These are phyloP conservation scores for Auriscalpium orientale DNA, from an alignment of 768 basidiomycete species.

Conservation along the genomic window DNA sequence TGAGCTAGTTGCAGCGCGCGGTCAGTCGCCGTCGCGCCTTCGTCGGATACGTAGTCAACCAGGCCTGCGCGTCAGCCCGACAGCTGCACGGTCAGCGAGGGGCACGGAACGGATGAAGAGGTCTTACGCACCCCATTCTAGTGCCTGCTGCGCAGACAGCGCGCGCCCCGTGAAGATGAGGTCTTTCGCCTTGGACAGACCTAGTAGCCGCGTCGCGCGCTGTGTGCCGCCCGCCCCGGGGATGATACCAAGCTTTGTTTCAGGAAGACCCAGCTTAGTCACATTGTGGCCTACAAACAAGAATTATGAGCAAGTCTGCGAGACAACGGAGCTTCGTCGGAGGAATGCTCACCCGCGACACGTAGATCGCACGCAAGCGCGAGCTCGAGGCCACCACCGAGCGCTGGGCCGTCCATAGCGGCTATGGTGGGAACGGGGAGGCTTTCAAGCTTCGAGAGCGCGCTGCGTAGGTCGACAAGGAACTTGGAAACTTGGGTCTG, in stretches of 20 bases:
- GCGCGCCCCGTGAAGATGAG: constrained; percentile 77
- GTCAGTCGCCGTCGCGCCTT: constrained; percentile 56
- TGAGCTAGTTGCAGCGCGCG: constrained; percentile 64
- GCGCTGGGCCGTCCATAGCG: constrained; percentile 87
- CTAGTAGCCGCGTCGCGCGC: constrained; percentile 68
- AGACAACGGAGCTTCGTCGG: constrained; percentile 1
- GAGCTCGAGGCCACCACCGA: constrained; percentile 90
- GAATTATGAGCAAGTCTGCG: neutral
- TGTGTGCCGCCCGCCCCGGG: constrained; percentile 91
- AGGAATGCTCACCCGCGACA: constrained; percentile 57
- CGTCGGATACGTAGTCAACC: constrained; percentile 69
- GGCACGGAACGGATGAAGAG: neutral
- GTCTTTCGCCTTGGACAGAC: constrained; percentile 75
- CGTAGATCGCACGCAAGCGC: constrained; percentile 85
- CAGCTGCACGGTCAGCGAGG: neutral
- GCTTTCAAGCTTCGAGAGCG: constrained; percentile 69
- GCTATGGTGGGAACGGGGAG: constrained; percentile 86
- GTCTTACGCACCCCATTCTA: constrained; percentile 51
- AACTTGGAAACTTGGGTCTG: constrained; percentile 67
- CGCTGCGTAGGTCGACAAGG: constrained; percentile 62
- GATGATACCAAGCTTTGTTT: constrained; percentile 72
- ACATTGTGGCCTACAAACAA: constrained; percentile 45
- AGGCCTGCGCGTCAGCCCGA: constrained; percentile 44
- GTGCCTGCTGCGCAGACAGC: constrained; percentile 59
- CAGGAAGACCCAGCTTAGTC: constrained; percentile 84